Evolutionary conservation across 2,329 filamentous ascomycete species (phyloP), one percentile per base, ranked within the genome.

Genomic region (Botrytis porri): DNA sequence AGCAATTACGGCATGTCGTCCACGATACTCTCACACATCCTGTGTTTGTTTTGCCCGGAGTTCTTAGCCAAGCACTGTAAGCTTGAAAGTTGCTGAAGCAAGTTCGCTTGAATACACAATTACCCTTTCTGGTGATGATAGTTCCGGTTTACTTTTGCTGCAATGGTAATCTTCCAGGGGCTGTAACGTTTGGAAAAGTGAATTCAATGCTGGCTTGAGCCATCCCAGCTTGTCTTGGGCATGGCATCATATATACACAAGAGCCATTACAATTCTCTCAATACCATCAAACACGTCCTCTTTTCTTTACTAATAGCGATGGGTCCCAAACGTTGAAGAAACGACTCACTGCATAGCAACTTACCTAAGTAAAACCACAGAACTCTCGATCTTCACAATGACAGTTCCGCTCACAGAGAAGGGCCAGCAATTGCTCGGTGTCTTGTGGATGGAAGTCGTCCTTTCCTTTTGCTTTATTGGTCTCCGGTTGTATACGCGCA

Each of bases 401-500:
- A n/a, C 62, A 25, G 41, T 71, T 25, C 69, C 59, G 16, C 69
- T 71, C 57, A 70, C 67, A 25, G 20, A 29, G 25, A 71, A 71
- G 25, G 69, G 69, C 16, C 45, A 43, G 25, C 41, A 71, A 54
- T 37, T 71, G 59, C 25, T 71, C 7, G 59, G 69, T 10, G 69
- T 71, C 18, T 16, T 71, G 37, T 71, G 69, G 69, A 41, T 54
- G 41, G 69, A 71, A 54, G 41, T 62, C 16, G 22, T n/a, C 32
- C 57, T 71, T 63, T 71, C 69, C 9, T 29, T 71, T 39, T 4
- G 48, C 16, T 71, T 71, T 35, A 71, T 71, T 32, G 4, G 22
- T n/a, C 59, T 71, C 32, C 69, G 69, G 14, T 62, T 62, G 18
- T 71, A 63, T 51, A 71, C 69, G 18, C 69, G 69, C 43, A 45